Base-by-base conservation (phyloP, 305 asterid genomes). In the Stenogyne calaminthoides region DNA sequence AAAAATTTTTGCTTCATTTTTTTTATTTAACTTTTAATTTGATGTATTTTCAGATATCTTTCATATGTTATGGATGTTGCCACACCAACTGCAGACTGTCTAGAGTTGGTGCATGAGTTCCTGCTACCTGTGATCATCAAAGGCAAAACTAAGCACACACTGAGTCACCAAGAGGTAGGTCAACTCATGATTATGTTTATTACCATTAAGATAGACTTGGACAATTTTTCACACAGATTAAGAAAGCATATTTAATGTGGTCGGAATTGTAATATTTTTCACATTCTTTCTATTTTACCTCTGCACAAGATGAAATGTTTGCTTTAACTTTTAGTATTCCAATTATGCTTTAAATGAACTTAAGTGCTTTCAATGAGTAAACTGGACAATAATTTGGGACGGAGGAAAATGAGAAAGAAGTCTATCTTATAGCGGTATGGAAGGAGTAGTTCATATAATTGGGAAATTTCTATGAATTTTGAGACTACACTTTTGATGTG, bases 51-150 rank as follows among this genome's bases (percentile, higher is more conserved):
- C 83, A 95, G 99, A 81, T 95, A 95, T 70, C 96, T 95, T 84
- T 90, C 96, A 2, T 95, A 92, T 67, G 86, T 95, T 66, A 95
- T 95, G 97, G 99, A 95, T 73, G 98, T 95, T 37, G 97, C 98
- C 62, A 92, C 98, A 14, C 99, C 99, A 14, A 92, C 99, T 56
- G 90, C 94, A 7, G 98, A 92, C 76, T 95, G 98, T 79, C 90
- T 95, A 5, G 80, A 81, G 57, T 81, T 95, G 81, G 97, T 91
- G 74, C 83, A 90, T 54, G 92, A 92, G 75, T 81, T 89, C 80
- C 85, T 95, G 46, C 86, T 82, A 49, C 99, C 99, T 5, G 95
- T 95, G 78, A 81, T 85, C 34, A 77, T 87, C 81, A 88, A 84
- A 82, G 88, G 95, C 78, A 86, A 83, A 81, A 79, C 80, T 64